A percentile compares a stretch with the other conserved stretches of the same genome.
Evolutionary conservation across 2,329 filamentous ascomycete species (phyloP).

Genomic region (Bisporella sp.): DNA sequence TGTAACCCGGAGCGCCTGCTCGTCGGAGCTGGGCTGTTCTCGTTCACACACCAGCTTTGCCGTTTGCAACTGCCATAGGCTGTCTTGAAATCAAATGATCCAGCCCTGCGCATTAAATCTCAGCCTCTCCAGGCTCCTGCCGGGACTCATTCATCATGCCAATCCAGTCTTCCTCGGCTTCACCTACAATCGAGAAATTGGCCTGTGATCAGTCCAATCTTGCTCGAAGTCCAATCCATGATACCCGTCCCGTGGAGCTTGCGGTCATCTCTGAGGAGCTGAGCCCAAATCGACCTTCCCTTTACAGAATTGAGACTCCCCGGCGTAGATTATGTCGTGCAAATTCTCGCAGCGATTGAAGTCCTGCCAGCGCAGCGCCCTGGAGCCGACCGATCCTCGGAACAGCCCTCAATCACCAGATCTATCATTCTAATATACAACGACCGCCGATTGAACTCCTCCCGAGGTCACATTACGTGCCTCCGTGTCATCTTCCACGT

Average conservation of each 20-base stretch:
- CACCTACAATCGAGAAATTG: slow-evolving; percentile 18
- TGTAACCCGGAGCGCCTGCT: no score
- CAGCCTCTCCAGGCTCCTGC: slow-evolving; percentile 8
- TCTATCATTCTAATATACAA: slow-evolving; percentile 12
- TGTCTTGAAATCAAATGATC: slow-evolving; percentile 9
- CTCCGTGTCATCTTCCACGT: slow-evolving; percentile 9
- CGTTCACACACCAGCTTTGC: slow-evolving; percentile 10
- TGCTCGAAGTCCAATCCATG: slow-evolving; percentile 15
- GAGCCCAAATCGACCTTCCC: slow-evolving; percentile 13
- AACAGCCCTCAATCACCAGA: slow-evolving; percentile 7
- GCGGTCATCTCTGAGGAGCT: slow-evolving; percentile 9
- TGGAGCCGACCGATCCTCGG: slow-evolving; percentile 2
- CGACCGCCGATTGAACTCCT: slow-evolving; percentile 8
- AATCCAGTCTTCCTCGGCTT: slow-evolving; percentile 14
- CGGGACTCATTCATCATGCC: slow-evolving; percentile 3
- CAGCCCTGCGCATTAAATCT: slow-evolving; percentile 12
- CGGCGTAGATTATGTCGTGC: slow-evolving; percentile 6
- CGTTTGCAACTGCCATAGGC: slow-evolving; percentile 10
- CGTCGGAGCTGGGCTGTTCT: slow-evolving; percentile 3
- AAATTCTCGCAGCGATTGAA: slow-evolving; percentile 7
- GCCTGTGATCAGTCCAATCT: slow-evolving; percentile 13
- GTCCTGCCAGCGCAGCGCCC: slow-evolving; percentile 4
- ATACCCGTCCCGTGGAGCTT: slow-evolving; percentile 12
- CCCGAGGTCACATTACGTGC: slow-evolving; percentile 9
- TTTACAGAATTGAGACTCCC: slow-evolving; percentile 13